Evolutionary conservation across 179 eudicot genomes (phyloP), one percentile per base, ranked within the genome.

Genomic region (Spergularia azorica): DNA sequence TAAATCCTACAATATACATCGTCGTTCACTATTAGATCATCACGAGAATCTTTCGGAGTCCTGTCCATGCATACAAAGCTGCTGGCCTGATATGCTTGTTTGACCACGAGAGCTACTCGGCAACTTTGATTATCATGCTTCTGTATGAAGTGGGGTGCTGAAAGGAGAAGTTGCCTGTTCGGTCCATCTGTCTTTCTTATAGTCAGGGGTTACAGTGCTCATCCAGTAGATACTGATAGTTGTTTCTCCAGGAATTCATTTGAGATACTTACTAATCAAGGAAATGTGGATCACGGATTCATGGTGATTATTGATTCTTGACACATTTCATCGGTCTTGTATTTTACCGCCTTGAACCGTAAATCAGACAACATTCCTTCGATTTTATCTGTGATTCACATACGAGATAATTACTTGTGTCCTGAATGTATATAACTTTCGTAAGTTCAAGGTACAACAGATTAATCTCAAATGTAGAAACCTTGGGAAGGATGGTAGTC

Each of bases 1-100:
- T 71, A 18, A 72, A 71, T 43, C 69, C 43, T 76, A 68, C 64
- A 71, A 6, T 66, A 26, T 7, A 41, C 39, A 15, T 21, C 5
- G 5, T 0, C 38, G 18, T 48, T 32, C 12, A 36, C 56, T 62
- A 14, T 43, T 12, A 17, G 61, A 48, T 66, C 81, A 66, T 63
- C 48, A 68, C 48, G 41, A 0, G 5, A 51, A 17, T 9, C 18
- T 17, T 50, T 51, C 17, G 2, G 59, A 20, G 20, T 63, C 39
- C n/a, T 18, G 4, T 48, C 39, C 3, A 58, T 9, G 55, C 57
- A 11, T 5, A 15, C 9, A 54, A 26, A 67, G 55, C 7, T 61
- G 64, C 54, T 10, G 21, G 32, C 32, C 32, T 26, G 32, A 26
- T 26, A 26, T 64, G 55, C 70, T 50, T 71, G 63, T 20, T 21